These are phyloP conservation scores for Onygena corvina DNA, from an alignment of 2,329 filamentous ascomycete species.

Conservation along the genomic window DNA sequence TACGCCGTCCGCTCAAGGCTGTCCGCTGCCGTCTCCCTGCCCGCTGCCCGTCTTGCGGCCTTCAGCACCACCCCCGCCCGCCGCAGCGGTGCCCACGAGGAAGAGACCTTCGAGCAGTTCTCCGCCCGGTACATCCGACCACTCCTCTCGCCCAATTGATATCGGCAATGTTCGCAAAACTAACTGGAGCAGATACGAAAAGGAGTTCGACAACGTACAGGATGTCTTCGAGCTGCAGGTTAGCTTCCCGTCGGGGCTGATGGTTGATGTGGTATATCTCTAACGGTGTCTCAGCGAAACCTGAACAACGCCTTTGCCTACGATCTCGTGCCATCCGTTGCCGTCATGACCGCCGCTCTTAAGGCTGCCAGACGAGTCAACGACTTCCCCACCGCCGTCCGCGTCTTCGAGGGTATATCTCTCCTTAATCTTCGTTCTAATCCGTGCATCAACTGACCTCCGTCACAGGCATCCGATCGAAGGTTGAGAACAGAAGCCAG, in stretches of 20 bases:
- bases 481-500: conserved; percentile 96
- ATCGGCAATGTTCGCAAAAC: neutral
- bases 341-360: conserved; percentile 81
- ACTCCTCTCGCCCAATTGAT: conserved; percentile 27
- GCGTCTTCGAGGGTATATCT: conserved; percentile 87
- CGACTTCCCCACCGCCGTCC: conserved; percentile 95
- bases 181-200: conserved; percentile 66
- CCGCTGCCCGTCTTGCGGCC: conserved; percentile 53
- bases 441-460: conserved; percentile 5
- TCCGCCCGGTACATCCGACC: conserved; percentile 97
- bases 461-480: conserved; percentile 82
- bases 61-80: conserved; percentile 45
- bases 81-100: conserved; percentile 54
- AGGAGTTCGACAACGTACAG: conserved; percentile 94
- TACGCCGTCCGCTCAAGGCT: conserved; percentile 48
- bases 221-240: conserved; percentile 99
- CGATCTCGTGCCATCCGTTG: conserved; percentile 92
- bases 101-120: conserved; percentile 99
- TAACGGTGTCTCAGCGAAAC: conserved; percentile 55
- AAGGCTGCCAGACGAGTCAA: conserved; percentile 92
- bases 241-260: conserved; percentile 29
- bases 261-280: conserved; percentile 1
- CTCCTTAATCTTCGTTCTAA: conserved; percentile 11
- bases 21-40: conserved; percentile 41
- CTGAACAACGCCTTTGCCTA: conserved; percentile 99